Evolutionary conservation across 2,329 filamentous ascomycete species (phyloP).

Genomic region (Fusarium sp.): DNA sequence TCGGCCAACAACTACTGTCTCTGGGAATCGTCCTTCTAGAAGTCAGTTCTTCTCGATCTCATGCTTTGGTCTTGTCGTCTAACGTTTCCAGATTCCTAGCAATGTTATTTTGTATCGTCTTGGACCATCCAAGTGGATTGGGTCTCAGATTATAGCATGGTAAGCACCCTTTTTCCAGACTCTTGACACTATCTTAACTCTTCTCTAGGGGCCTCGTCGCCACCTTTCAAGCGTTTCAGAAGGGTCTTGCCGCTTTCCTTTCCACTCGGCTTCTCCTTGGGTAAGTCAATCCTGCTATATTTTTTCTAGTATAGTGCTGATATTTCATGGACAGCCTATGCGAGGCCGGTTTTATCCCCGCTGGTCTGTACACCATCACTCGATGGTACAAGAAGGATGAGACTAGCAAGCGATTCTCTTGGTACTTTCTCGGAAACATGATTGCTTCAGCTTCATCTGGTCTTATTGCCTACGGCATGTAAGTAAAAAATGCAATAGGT

Average conservation of each 20-base stretch:
- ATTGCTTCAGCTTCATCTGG: slow-evolving; percentile 47
- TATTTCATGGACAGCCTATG: slow-evolving; percentile 33
- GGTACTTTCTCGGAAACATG: slow-evolving; percentile 57
- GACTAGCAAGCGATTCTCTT: slow-evolving; percentile 55
- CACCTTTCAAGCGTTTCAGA: slow-evolving; percentile 50
- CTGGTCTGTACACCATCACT: slow-evolving; percentile 57
- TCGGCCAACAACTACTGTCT: slow-evolving; percentile 57
- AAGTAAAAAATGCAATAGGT: background rate
- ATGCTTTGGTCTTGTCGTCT: background rate
- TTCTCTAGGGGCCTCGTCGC: slow-evolving; percentile 46
- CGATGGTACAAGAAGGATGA: slow-evolving; percentile 58
- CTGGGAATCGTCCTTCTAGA: slow-evolving; percentile 56
- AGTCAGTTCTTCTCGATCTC: slow-evolving; percentile 9
- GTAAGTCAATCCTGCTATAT: slow-evolving; percentile 19
- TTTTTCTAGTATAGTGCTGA: no score
- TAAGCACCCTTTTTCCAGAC: background rate
- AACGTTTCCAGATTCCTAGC: slow-evolving; percentile 47
- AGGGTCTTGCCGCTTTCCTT: slow-evolving; percentile 46
- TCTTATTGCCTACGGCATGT: slow-evolving; percentile 49
- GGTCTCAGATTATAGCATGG: slow-evolving; percentile 46
- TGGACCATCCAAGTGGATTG: slow-evolving; percentile 57
- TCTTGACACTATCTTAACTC: background rate
- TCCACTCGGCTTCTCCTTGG: slow-evolving; percentile 49
- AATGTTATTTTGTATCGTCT: slow-evolving; percentile 57
- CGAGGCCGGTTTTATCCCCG: slow-evolving; percentile 47